Evolutionary conservation across 257 asterid species (phyloP), one percentile per base, ranked within the genome.

Genomic region (Nicotiana benthamiana): DNA sequence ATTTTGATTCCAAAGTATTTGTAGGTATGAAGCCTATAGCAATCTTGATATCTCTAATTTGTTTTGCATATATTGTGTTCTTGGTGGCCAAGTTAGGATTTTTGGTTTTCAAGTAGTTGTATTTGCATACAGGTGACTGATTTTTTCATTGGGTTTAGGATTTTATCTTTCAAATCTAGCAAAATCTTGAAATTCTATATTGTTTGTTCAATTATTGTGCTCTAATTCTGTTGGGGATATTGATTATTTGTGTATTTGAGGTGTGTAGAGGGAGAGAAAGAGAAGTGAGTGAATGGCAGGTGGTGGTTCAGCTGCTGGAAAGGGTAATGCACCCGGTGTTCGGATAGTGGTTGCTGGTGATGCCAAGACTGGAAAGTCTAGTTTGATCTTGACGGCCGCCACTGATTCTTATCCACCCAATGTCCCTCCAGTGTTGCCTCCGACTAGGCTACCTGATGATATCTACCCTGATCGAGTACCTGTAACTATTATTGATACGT

Each of bases 321-420:
- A 87, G 78, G 89, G 88, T 59, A 82, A 85, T 82, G 84, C 83
- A 5, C 87, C 77, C 5, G 87, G 85, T n/a, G 90, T 96, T 15
- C 90, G 95, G 53, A 90, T 96, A 63, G 98, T 96, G 80, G 98
- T 96, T n/a, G 99, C 98, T 7, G 99, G 99, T 53, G 99, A 96
- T 32, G 80, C 94, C 0, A 90, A 87, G 89, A 94, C 99, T 43
- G 98, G 99, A 17, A 96, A 96, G 83, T 92, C 99, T 85, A 91
- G 98, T 82, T 85, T 96, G 84, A 89, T 96, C 61, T 86, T 94
- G 18, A 85, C 99, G 7, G 97, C 99, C n/a, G 97, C 96, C 62
- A 87, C 97, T 5, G 94, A 90, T 59, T 83, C 83, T 60, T 94
- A 90, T 61, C 94, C 97, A 2, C 78, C 85, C 81, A 87, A 78